phyloP scores from a whole-genome alignment of 1,284 basidiomycete genomes.

The Ganoderma boninense region DNA sequence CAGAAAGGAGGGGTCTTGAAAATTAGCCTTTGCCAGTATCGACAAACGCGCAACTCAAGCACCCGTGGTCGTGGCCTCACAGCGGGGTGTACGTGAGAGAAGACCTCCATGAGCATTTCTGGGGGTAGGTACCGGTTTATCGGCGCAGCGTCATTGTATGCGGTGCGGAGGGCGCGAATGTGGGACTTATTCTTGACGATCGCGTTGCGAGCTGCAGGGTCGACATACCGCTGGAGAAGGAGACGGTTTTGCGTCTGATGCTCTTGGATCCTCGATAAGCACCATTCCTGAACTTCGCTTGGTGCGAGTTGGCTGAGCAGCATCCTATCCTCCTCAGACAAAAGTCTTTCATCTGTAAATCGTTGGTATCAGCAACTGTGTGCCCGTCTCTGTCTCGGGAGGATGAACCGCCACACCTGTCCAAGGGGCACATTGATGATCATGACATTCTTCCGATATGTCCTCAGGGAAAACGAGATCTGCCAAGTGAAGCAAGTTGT shows the following conservation, averaged over 20 bases:
- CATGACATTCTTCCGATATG: neutral
- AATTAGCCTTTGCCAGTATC: neutral
- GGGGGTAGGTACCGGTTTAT: conserved; percentile 6
- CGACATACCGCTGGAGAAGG: neutral
- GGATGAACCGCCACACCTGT: neutral
- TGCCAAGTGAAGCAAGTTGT: neutral
- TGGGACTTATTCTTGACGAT: neutral
- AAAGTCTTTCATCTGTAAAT: neutral
- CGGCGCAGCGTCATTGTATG: neutral
- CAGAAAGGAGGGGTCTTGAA: conserved; percentile 3
- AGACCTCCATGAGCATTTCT: conserved; percentile 6
- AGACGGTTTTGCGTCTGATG: no score
- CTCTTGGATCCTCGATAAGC: no score
- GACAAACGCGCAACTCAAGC: conserved; percentile 6
- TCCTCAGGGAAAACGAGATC: neutral
- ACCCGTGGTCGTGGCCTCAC: neutral
- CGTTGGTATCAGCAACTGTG: neutral
- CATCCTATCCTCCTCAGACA: neutral
- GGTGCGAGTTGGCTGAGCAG: no score
- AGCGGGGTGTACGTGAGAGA: neutral
- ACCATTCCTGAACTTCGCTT: no score
- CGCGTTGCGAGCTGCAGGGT: neutral
- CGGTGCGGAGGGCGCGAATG: conserved; percentile 6
- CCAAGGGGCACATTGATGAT: neutral
- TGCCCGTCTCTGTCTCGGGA: neutral